Base-by-base conservation (phyloP, 73 alveolate species). In the Paramecium pentaurelia region DNA sequence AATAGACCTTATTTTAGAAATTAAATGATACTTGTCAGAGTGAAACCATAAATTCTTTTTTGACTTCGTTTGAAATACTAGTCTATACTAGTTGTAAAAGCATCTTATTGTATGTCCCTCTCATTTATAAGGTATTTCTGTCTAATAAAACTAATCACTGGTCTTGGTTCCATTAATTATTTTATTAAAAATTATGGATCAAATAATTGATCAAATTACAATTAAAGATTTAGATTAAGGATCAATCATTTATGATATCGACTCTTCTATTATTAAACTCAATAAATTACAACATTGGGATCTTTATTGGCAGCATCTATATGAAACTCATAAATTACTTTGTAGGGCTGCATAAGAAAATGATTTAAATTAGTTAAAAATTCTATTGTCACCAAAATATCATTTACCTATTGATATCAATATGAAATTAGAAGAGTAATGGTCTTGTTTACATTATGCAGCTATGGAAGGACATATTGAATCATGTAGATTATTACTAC, bases 381-480 rank as follows among this genome's bases (percentile, higher is more conserved):
- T 20, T 16, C 28, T 80, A 10, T 36, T 80, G 30, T 42, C 71
- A 22, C 91, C 91, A 27, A 14, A 22, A 25, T 80, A 45, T 49
- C 32, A 25, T 10, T 27, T 80, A 7, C 91, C 91, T 1, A 80
- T 80, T 11, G 73, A 80, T 80, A 47, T 45, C 9, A 49, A 80
- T 80, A 80, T 80, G 77, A 45, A 80, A 80, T 44, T 80, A 16
- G 77, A 45, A 80, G 91, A 80, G 25, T 22, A 80, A 80, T 80
- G 91, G 77, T 42, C 75, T 80, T 22, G 58, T 45, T 47, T 80
- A 5, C 77, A 45, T 80, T 45, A 10, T 45, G 77, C 91, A 42
- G 42, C 38, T 0, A 45, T 42, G 18, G 91, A 80, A 44, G 51
- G 91, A 8, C 49, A 80, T 45, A 18, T 45, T 4, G 77, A 80